A percentile compares a stretch with the other conserved stretches of the same genome.
Conservation (phyloP, 2,329 filamentous ascomycete species). For the Botrytis tulipae region DNA sequence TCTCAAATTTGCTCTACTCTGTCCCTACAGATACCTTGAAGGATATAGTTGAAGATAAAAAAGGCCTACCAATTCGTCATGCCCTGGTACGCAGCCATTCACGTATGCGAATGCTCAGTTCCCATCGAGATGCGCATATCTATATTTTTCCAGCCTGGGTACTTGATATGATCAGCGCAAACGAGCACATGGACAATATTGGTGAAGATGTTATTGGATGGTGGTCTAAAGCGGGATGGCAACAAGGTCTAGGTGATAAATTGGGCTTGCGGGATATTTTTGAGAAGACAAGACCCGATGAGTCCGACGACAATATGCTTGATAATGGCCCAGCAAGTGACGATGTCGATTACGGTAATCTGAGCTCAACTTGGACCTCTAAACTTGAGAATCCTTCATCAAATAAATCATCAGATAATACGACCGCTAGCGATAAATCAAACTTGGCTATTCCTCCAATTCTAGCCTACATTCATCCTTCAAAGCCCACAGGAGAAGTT, state of each 20-base stretch:
- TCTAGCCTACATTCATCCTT: slow-evolving; percentile 76
- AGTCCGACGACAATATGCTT: slow-evolving; percentile 39
- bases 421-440: slow-evolving; percentile 5
- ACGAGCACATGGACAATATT: slow-evolving; percentile 81
- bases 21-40: slow-evolving; percentile 88
- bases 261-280: slow-evolving; percentile 69
- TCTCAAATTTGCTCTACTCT: slow-evolving; percentile 79
- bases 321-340: slow-evolving; percentile 34
- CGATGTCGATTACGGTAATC: slow-evolving; percentile 33
- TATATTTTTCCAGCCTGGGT: slow-evolving; percentile 95
- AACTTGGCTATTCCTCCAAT: slow-evolving; percentile 65
- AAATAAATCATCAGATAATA: not conserved
- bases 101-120: slow-evolving; percentile 75
- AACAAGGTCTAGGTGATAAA: slow-evolving; percentile 75
- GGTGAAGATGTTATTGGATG: slow-evolving; percentile 89
- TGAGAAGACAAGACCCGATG: slow-evolving; percentile 44
- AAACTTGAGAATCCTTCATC: slow-evolving; percentile 21
- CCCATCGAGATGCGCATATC: slow-evolving; percentile 86
- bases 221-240: slow-evolving; percentile 96
- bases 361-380: slow-evolving; percentile 39
- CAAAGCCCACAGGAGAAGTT: slow-evolving; percentile 40
- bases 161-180: slow-evolving; percentile 75
- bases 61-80: slow-evolving; percentile 71
- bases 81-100: slow-evolving; percentile 73
- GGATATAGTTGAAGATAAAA: slow-evolving; percentile 74